Conservation (phyloP, 495 filamentous ascomycete genomes). For the Penicillium taxi region DNA sequence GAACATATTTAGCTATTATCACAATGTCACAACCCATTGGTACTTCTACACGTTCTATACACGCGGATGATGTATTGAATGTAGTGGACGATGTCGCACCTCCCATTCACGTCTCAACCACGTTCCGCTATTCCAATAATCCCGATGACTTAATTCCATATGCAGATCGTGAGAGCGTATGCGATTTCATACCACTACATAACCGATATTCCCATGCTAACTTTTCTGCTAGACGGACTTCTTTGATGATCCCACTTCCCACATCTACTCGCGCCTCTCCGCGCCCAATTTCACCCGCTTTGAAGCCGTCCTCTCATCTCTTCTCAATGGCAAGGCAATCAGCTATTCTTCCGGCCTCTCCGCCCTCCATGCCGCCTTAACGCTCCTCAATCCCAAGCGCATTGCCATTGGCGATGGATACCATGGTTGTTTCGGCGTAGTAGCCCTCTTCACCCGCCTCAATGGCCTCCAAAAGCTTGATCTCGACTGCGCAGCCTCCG, state of each 20-base stretch:
- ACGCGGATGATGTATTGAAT: constrained; percentile 77
- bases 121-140: constrained; percentile 69
- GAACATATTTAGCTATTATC: constrained; percentile 18
- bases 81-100: constrained; percentile 69
- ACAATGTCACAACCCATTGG: constrained; percentile 28
- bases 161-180: constrained; percentile 30
- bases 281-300: constrained; percentile 74
- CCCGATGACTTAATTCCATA: constrained; percentile 51
- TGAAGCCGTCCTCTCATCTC: constrained; percentile 65
- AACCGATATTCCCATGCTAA: not conserved
- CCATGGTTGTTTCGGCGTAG: constrained; percentile 86
- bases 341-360: constrained; percentile 81
- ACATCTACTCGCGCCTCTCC: constrained; percentile 71
- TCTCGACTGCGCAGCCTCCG: constrained; percentile 49
- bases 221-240: constrained; percentile 13
- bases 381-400: constrained; percentile 66
- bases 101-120: constrained; percentile 79
- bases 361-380: constrained; percentile 75
- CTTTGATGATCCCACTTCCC: constrained; percentile 21
- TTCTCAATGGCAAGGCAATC: constrained; percentile 60
- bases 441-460: constrained; percentile 60
- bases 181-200: constrained; percentile 6
- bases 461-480: constrained; percentile 59
- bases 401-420: constrained; percentile 78
- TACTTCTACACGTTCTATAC: constrained; percentile 64